Evolutionary conservation across 257 asterid species (phyloP).

Genomic region (Dorcoceras hygrometricum): DNA sequence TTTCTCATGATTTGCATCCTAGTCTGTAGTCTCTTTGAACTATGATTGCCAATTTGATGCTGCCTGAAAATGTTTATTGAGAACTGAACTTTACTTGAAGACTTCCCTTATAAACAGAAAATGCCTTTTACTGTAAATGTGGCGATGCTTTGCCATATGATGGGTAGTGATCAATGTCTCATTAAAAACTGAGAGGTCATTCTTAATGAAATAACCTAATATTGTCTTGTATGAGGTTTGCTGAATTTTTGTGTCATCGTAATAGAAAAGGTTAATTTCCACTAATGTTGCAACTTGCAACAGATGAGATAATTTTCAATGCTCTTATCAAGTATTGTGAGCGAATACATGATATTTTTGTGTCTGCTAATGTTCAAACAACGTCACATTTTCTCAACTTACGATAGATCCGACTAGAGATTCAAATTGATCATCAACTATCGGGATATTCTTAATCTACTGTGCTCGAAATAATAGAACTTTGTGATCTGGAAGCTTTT

Average conservation of each 20-base stretch:
- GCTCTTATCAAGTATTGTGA: background rate
- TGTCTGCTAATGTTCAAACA: background rate
- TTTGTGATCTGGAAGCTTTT: background rate
- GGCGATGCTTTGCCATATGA: background rate
- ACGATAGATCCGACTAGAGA: background rate
- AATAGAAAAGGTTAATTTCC: too few relatives aligned
- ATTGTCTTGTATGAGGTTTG: background rate
- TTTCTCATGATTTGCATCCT: slow-evolving; percentile 16
- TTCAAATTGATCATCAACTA: too few relatives aligned
- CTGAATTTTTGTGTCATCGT: background rate
- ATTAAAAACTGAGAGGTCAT: too few relatives aligned
- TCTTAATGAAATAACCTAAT: background rate
- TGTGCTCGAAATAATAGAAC: too few relatives aligned
- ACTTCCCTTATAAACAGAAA: background rate
- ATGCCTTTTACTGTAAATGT: background rate
- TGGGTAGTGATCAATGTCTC: background rate
- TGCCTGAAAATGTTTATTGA: background rate
- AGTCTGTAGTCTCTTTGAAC: background rate
- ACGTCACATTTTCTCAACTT: background rate
- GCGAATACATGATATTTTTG: background rate
- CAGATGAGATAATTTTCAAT: too few relatives aligned
- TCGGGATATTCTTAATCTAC: background rate
- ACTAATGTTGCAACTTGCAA: background rate
- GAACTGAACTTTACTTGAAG: background rate
- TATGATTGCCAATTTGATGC: background rate